Evolutionary conservation across 1,284 basidiomycete genomes (phyloP), one percentile per base, ranked within the genome.

Genomic region (Papiliotrema nemorosa): DNA sequence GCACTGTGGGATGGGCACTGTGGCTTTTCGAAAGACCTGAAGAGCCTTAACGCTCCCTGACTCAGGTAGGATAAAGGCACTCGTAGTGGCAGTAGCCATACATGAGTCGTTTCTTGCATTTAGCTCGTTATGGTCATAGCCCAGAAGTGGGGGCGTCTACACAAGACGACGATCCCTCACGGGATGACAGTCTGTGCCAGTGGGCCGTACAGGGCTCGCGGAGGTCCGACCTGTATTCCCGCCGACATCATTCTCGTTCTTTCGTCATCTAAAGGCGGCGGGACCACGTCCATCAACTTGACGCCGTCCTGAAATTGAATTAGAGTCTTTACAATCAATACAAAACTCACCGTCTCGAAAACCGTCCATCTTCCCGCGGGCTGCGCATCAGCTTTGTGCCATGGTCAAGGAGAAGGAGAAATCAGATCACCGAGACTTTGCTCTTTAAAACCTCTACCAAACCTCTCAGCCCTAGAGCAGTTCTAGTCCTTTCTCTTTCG

Each of bases 391-490:
- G 13, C 27, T n/a, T 10, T 16, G 4, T 18, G 22, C 6, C 13
- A 22, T 20, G 18, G 3, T n/a, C n/a, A n/a, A n/a, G n/a, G n/a
- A n/a, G n/a, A n/a, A n/a, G n/a, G n/a, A n/a, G 26, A 22, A 33
- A 25, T n/a, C 31, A 4, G 26, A 46, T 60, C 53, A 73, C 73
- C 25, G 65, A 64, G 0, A 68, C 55, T 16, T 63, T 35, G 48
- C 69, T 71, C 60, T 73, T 70, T 26, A 73, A 49, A 1, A 74
- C 71, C 51, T 75, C 73, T 3, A 70, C 67, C 5, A 73, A 54
- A 2, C 55, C 59, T 36, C 73, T 65, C 47, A 69, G 42, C 2
- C 68, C 70, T 1, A 60, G 62, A 26, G 44, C 52, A 14, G 41
- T 55, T 27, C 55, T 44, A 7, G 54, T 58, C 20, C 71, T 53